phyloP scores from a whole-genome alignment of 352 stramenopile genomes.

The Stramenopiles sp. region DNA sequence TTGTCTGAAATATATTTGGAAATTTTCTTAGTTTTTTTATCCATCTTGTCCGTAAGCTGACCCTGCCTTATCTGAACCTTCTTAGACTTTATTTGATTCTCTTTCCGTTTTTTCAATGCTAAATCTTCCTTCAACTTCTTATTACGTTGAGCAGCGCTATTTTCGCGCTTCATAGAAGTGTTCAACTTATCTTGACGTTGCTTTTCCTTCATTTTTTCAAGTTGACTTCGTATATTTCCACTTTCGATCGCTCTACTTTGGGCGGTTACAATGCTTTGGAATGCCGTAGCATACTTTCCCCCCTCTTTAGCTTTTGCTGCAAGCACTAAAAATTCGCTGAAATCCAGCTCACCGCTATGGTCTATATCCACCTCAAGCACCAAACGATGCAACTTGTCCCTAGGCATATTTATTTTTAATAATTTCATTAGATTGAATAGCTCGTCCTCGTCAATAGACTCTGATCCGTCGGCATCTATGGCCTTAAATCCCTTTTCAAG shows the following conservation, averaged over 20 bases:
- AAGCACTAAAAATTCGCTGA: neutral
- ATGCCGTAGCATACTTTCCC: neutral
- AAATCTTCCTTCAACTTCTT: neutral
- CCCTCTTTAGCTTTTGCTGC: neutral
- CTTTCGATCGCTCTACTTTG: neutral
- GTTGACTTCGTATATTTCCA: neutral
- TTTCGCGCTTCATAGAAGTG: neutral
- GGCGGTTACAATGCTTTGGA: neutral
- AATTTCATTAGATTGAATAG: neutral
- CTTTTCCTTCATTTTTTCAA: neutral
- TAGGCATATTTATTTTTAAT: neutral
- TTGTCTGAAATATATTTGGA: neutral
- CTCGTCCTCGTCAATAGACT: neutral
- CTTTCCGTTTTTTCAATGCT: neutral
- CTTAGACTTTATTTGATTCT: neutral
- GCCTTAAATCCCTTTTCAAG: constrained; percentile 4
- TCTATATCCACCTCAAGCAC: neutral
- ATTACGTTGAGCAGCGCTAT: neutral
- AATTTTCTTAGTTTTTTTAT: neutral
- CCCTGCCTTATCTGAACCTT: neutral
- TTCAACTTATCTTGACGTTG: neutral
- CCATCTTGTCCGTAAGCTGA: neutral
- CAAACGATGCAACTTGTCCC: neutral
- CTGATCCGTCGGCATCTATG: neutral
- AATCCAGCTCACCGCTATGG: neutral